Evolutionary conservation across 2,329 filamentous ascomycete species (phyloP), one percentile per base, ranked within the genome.

Genomic region (Calonectria pseudoturangicola): DNA sequence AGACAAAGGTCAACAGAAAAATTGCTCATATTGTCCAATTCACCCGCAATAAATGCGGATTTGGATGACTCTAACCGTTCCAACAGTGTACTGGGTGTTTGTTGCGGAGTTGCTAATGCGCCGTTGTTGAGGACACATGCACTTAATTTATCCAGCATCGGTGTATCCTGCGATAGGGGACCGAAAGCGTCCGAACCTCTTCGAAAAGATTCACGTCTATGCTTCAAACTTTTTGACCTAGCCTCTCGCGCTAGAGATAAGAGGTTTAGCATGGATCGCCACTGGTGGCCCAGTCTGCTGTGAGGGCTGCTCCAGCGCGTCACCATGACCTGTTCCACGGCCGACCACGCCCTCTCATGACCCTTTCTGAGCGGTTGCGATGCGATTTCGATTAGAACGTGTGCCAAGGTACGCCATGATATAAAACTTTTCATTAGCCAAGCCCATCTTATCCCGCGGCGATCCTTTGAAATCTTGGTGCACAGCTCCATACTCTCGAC

Each of bases 381-480:
- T 13, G 45, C n/a, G 2, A 65, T 30, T 13, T 65, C 62, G 3
- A 47, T 65, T 12, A 65, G 28, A 4, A 65, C 30, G n/a, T 48
- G 28, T 7, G 62, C 62, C 6, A 50, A 1, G 13, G 45, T 28
- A 43, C 45, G 45, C 62, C 62, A 65, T 18, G 28, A 45, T 18
- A 48, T 50, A 30, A 65, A 65, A 10, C 45, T 65, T 12, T 65
- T 65, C 27, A 47, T 25, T 16, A 50, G 13, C 62, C 62, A 65
- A 5, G 62, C 30, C 62, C 62, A 65, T 33, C 45, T 50, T 13
- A 36, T 41, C 10, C 45, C 43, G 21, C 62, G 43, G 1, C 30
- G 43, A 13, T 65, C 62, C 41, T 30, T 48, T 21, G 41, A 47
- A 30, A 65, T 18, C 18, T 12, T 36, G 30, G 8, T 30, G 2